A percentile compares a stretch with the other conserved stretches of the same genome.
Evolutionary conservation across 148 eudicot species (phyloP).

Genomic region (Cornus florida): DNA sequence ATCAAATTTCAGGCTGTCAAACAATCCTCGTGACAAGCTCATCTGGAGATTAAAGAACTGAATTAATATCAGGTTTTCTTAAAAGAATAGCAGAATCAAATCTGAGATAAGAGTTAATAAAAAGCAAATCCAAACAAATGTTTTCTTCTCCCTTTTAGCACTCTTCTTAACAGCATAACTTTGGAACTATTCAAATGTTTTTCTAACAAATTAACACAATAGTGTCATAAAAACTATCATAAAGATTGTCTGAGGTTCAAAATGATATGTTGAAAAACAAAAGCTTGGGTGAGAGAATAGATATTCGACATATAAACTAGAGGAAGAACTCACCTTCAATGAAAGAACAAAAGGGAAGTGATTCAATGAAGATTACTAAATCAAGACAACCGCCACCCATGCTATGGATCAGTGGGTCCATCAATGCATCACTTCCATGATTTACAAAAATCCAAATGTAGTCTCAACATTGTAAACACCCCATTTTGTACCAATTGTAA

Average conservation of each 20-base stretch:
- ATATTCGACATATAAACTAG: neutral
- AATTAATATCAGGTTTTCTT: neutral
- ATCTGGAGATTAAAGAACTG: conserved; percentile 22
- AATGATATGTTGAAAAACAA: neutral
- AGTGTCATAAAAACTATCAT: no score
- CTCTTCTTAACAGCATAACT: no score
- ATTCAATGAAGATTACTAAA: neutral
- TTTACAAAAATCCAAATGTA: no score
- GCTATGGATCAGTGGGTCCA: neutral
- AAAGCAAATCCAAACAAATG: neutral
- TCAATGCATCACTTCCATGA: neutral
- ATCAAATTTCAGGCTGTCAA: conserved; percentile 25
- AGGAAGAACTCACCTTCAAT: neutral
- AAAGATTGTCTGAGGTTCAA: no score
- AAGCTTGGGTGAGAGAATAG: neutral
- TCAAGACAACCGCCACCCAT: neutral
- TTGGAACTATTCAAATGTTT: no score
- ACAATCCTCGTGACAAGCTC: conserved; percentile 20
- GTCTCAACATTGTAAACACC: no score
- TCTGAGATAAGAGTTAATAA: neutral
- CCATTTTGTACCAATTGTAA: no score
- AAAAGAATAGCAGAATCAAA: neutral
- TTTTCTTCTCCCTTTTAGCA: no score
- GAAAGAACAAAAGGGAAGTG: neutral
- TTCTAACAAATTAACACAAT: no score